These are phyloP conservation scores for Cylindricascospora bacillispora DNA, from an alignment of 1,139 yeast species.

Conservation along the genomic window DNA sequence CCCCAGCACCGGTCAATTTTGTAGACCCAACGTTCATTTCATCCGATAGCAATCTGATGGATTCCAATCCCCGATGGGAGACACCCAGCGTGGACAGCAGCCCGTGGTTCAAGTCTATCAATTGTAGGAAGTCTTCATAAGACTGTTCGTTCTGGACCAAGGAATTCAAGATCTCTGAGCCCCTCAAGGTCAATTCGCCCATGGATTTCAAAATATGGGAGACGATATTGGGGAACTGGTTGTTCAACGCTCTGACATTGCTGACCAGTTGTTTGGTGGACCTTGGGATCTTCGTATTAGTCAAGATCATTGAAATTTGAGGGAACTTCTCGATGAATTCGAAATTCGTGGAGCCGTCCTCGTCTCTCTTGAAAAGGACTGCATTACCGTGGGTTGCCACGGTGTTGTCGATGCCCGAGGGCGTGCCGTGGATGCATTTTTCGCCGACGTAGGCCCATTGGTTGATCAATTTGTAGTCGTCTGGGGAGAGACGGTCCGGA, in stretches of 20 bases:
- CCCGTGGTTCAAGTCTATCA: conserved; percentile 83
- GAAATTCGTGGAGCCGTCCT: conserved; percentile 16
- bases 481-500: conserved; percentile 21
- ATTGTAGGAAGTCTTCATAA: conserved; percentile 35
- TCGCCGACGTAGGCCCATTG: conserved; percentile 90
- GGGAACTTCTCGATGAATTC: conserved; percentile 41
- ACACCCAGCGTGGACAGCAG: conserved; percentile 78
- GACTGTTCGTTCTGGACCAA: conserved; percentile 31
- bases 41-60: conserved; percentile 52
- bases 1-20: conserved; percentile 96
- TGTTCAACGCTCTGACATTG: conserved; percentile 48
- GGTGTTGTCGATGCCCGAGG: conserved; percentile 94
- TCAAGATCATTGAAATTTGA: conserved; percentile 56
- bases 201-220: conserved; percentile 53
- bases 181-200: conserved; percentile 56
- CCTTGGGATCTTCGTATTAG: conserved; percentile 78
- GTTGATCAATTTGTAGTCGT: conserved; percentile 53
- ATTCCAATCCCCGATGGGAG: conserved; percentile 79
- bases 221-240: conserved; percentile 41
- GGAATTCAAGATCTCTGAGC: conserved; percentile 27
- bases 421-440: conserved; percentile 91
- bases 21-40: conserved; percentile 64
- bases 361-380: conserved; percentile 61
- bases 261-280: conserved; percentile 78
- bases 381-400: conserved; percentile 97